Evolutionary conservation across 2,329 filamentous ascomycete species (phyloP), one percentile per base, ranked within the genome.

Genomic region (Colletotrichum tamarilloi): DNA sequence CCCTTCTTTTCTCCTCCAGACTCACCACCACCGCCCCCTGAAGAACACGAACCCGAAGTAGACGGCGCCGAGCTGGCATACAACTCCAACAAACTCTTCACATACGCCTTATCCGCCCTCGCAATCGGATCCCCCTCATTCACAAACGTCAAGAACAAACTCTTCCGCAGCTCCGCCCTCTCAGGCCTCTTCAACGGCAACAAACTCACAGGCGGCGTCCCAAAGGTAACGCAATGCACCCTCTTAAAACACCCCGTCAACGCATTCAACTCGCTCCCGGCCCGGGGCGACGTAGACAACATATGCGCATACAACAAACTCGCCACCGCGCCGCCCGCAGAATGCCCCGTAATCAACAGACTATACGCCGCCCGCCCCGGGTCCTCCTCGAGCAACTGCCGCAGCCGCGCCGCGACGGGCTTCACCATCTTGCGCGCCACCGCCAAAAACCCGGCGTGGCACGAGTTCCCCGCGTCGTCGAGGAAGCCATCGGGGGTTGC

Each of bases 91-190:
- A 97, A 85, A 42, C 90, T 93, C 75, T 88, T 89, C 19, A 97
- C 86, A 77, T 97, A 96, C 0, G 90, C 88, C 81, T 91, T 93
- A 79, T 97, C 94, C 0, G 94, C 94, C 32, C 95, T 85, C 0
- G 90, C 87, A 0, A 97, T 93, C 0, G 94, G 94, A 76, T 97
- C 95, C 4, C 95, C 95, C 80, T 97, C 94, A 78, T 97, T 98
- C 77, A 95, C 86, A 79, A 97, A 95, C 55, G 89, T 90, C 65
- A 94, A 87, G 80, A 97, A 97, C 5, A 96, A 80, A 70, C 91
- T 95, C 79, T 93, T 95, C 32, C 86, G 82, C 26, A 89, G 81
- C 14, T 85, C 81, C 0, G 81, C 79, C 1, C 81, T 81, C 5
- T 86, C 77, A 0, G 93, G 91, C 76, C 90, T 93, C 32, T 86